These are phyloP conservation scores for Spergularia marina DNA, from an alignment of 148 eudicot genomes.

Conservation along the genomic window DNA sequence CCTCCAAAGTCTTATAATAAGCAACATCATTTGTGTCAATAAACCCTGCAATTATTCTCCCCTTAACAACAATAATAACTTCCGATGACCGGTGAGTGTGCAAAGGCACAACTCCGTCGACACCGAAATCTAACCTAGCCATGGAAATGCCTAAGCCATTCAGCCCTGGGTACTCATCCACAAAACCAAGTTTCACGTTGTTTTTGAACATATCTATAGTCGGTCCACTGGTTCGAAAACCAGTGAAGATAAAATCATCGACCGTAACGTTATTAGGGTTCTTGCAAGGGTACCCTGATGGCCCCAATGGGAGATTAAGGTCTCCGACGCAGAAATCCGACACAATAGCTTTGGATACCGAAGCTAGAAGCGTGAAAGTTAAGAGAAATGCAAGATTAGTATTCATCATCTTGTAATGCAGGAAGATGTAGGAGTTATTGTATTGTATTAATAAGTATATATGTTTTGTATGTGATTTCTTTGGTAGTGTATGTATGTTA, in stretches of 20 bases:
- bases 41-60: constrained; percentile 20
- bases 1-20: constrained; percentile 17
- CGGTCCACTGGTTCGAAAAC: not conserved
- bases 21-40: constrained; percentile 15
- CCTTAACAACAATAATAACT: constrained; percentile 4
- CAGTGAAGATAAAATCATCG: constrained; percentile 23
- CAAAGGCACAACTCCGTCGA: constrained; percentile 17
- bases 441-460: too few relatives aligned
- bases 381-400: too few relatives aligned
- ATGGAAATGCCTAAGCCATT: constrained; percentile 30
- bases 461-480: too few relatives aligned
- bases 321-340: constrained; percentile 28
- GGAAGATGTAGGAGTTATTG: too few relatives aligned
- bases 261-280: constrained; percentile 8
- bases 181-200: not conserved
- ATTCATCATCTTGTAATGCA: too few relatives aligned
- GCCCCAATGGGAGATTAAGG: not conserved
- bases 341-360: not conserved
- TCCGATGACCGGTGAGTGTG: constrained; percentile 24
- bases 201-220: constrained; percentile 11
- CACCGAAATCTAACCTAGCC: constrained; percentile 18
- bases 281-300: constrained; percentile 24
- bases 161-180: constrained; percentile 3
- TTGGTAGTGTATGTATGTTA: too few relatives aligned
- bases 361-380: too few relatives aligned